A percentile compares a stretch with the other conserved stretches of the same genome.
Evolutionary conservation across 2,329 filamentous ascomycete genomes (phyloP).

Genomic region (Coniella vitis): DNA sequence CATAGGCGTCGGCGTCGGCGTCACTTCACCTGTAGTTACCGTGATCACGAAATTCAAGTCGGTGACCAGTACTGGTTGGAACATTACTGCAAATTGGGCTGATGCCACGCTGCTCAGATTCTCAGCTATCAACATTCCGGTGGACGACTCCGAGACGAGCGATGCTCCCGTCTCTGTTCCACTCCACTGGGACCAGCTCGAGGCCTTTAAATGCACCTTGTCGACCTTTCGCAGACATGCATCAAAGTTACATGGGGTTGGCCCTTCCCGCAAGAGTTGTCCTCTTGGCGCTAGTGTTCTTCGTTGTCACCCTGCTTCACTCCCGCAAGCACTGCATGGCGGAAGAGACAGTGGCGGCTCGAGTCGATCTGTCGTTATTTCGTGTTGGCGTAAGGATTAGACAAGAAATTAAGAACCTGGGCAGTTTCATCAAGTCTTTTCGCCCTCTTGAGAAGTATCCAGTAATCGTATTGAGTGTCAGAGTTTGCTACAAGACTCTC

Average conservation of each 20-base stretch:
- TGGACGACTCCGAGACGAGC: not conserved
- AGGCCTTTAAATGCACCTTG: not conserved
- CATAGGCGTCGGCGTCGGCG: not conserved
- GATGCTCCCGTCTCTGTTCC: not conserved
- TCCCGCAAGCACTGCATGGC: not conserved
- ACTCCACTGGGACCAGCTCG: not conserved
- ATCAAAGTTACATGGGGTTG: not conserved
- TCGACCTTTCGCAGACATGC: no score
- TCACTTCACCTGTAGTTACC: not conserved
- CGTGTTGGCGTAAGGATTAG: no score
- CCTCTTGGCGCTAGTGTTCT: not conserved
- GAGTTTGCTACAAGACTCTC: no score
- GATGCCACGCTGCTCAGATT: not conserved
- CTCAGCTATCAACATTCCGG: not conserved
- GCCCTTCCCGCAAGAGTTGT: not conserved
- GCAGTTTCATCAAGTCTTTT: no score
- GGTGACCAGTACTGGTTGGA: not conserved
- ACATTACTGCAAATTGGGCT: not conserved
- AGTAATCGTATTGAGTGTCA: no score
- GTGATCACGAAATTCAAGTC: not conserved
- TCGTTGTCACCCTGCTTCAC: not conserved
- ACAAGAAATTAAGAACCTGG: no score
- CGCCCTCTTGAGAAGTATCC: no score
- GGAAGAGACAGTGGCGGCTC: no score
- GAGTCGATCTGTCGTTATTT: no score